phyloP scores from a whole-genome alignment of 2,329 filamentous ascomycete genomes.

The Sclerotinia nivalis region DNA sequence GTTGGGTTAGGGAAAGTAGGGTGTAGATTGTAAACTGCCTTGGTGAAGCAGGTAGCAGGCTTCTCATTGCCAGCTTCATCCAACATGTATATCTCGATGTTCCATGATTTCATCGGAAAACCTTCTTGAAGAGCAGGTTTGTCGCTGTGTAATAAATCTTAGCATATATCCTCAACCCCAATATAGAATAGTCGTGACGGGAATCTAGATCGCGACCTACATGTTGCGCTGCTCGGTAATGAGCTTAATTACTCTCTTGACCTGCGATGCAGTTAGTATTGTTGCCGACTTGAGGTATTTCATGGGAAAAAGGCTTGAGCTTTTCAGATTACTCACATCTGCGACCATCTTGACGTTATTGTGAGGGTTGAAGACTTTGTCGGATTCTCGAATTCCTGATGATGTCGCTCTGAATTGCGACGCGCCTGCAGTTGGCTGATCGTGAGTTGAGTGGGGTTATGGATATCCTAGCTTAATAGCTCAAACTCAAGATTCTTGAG shows the following conservation, averaged over 20 bases:
- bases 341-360: slow-evolving; percentile 38
- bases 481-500: background rate
- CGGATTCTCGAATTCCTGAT: slow-evolving; percentile 15
- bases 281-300: background rate
- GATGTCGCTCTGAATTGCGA: slow-evolving; percentile 13
- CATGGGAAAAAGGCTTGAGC: background rate
- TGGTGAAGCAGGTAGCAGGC: slow-evolving; percentile 82
- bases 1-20: slow-evolving; percentile 86
- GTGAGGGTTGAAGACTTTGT: slow-evolving; percentile 16
- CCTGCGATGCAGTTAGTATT: slow-evolving; percentile 45
- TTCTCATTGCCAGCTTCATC: slow-evolving; percentile 85
- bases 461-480: slow-evolving; percentile 14
- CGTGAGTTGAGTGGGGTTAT: slow-evolving; percentile 22
- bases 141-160: slow-evolving; percentile 53
- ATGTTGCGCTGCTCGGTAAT: slow-evolving; percentile 84
- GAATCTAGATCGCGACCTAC: slow-evolving; percentile 46
- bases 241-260: slow-evolving; percentile 87
- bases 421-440: slow-evolving; percentile 22
- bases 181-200: background rate
- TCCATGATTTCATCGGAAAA: slow-evolving; percentile 93
- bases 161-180: slow-evolving; percentile 21
- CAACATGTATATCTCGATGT: slow-evolving; percentile 78
- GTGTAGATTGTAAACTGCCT: slow-evolving; percentile 89
- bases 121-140: slow-evolving; percentile 81
- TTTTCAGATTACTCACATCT: slow-evolving; percentile 34